These are phyloP conservation scores for Claviceps monticola DNA, from an alignment of 2,329 filamentous ascomycete genomes.

Conservation along the genomic window DNA sequence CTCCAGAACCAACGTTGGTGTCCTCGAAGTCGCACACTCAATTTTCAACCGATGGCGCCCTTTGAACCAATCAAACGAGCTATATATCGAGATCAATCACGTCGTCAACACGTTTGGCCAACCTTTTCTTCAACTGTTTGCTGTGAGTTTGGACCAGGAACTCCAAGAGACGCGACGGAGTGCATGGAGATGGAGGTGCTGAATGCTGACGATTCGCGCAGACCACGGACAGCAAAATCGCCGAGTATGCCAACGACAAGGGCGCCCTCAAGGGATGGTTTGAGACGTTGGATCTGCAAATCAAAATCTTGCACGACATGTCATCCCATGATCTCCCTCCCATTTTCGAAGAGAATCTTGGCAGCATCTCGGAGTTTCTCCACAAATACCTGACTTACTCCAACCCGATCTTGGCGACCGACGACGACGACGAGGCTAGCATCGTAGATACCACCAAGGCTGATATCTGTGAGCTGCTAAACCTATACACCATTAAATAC, in stretches of 20 bases:
- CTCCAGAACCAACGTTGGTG: constrained; percentile 77
- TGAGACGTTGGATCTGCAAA: constrained; percentile 70
- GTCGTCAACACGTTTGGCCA: constrained; percentile 74
- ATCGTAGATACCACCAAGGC: constrained; percentile 78
- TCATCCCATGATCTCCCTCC: constrained; percentile 95
- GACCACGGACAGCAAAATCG: constrained; percentile 58
- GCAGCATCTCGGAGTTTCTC: constrained; percentile 60
- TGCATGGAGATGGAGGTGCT: not conserved
- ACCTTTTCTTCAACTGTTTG: constrained; percentile 70
- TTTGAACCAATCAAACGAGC: constrained; percentile 79
- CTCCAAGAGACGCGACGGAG: constrained; percentile 7
- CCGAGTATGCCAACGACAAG: constrained; percentile 63
- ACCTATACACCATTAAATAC: constrained; percentile 87
- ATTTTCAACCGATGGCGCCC: constrained; percentile 96
- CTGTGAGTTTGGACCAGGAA: constrained; percentile 32
- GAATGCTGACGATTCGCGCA: constrained; percentile 15
- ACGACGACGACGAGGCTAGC: constrained; percentile 82
- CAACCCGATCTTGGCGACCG: constrained; percentile 67
- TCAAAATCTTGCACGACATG: constrained; percentile 90
- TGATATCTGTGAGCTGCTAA: constrained; percentile 81
- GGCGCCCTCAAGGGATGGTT: constrained; percentile 64
- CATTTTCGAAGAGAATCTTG: constrained; percentile 81
- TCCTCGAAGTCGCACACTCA: constrained; percentile 92
- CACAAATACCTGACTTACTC: constrained; percentile 90
- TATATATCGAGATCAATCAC: constrained; percentile 94